Percentiles rank a stretch among this genome's conserved stretches.
Conservation (phyloP, 2,329 filamentous ascomycete species). For the Scedosporium boydii region DNA sequence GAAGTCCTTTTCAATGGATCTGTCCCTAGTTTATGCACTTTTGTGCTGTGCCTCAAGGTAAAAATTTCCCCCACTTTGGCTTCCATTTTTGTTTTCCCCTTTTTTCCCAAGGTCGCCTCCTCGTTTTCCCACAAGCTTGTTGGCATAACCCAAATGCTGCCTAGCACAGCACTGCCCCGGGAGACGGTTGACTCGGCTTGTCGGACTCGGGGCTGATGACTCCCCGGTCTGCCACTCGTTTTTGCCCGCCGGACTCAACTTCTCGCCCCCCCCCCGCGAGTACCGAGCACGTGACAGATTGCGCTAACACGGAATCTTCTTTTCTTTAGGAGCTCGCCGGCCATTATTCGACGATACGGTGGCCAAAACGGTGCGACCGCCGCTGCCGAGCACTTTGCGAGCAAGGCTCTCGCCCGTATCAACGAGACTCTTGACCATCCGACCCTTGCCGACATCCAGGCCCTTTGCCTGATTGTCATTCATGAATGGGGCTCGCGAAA, state of each 20-base stretch:
- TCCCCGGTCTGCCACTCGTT: slow-evolving; percentile 5
- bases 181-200: background rate
- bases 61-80: slow-evolving; percentile 17
- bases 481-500: slow-evolving; percentile 55
- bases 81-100: slow-evolving; percentile 11
- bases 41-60: slow-evolving; percentile 50
- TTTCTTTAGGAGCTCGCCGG: slow-evolving; percentile 39
- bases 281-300: background rate
- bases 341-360: slow-evolving; percentile 49
- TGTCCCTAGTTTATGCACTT: slow-evolving; percentile 47
- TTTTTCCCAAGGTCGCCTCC: slow-evolving; percentile 11
- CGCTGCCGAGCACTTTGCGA: slow-evolving; percentile 49
- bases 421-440: slow-evolving; percentile 51
- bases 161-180: background rate
- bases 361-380: slow-evolving; percentile 37
- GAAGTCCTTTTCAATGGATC: slow-evolving; percentile 45
- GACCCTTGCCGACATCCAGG: slow-evolving; percentile 51
- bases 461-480: slow-evolving; percentile 50
- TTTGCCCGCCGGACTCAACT: slow-evolving; percentile 3
- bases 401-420: slow-evolving; percentile 46
- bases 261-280: background rate
- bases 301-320: slow-evolving; percentile 1
- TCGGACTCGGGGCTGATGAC: background rate
- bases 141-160: background rate
- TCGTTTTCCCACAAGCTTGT: background rate